phyloP scores from a whole-genome alignment of 1,139 yeast genomes.

The Nakaseomyces nivariensis region DNA sequence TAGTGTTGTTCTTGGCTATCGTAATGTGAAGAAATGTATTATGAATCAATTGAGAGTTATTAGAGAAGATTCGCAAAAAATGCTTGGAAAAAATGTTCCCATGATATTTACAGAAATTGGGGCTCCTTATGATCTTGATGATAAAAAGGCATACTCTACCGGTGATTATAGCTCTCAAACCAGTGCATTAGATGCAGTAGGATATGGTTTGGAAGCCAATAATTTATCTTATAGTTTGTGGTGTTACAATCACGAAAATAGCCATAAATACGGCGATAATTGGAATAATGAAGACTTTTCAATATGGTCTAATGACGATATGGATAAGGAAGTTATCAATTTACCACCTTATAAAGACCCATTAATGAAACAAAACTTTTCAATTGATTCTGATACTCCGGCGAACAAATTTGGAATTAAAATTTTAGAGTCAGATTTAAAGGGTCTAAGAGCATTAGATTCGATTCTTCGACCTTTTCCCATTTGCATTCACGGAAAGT shows the following conservation, averaged over 20 bases:
- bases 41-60: conserved; percentile 56
- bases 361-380: not conserved
- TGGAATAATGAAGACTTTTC: conserved; percentile 95
- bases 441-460: conserved; percentile 59
- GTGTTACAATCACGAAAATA: conserved; percentile 68
- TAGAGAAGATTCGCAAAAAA: conserved; percentile 48
- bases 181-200: conserved; percentile 73
- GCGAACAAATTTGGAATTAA: not conserved
- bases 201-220: conserved; percentile 66
- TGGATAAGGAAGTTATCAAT: not conserved
- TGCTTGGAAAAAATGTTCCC: conserved; percentile 52
- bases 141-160: conserved; percentile 51
- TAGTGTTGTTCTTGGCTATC: conserved; percentile 73
- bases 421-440: conserved; percentile 4
- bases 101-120: conserved; percentile 89
- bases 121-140: conserved; percentile 92
- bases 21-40: conserved; percentile 62
- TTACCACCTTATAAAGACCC: not conserved
- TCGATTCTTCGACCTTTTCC: conserved; percentile 71
- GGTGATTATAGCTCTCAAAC: conserved; percentile 68
- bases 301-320: conserved; percentile 67
- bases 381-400: conserved; percentile 1
- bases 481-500: conserved; percentile 46
- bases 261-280: conserved; percentile 75
- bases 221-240: conserved; percentile 70